Conservation (phyloP, 2,329 filamentous ascomycete species). For the Malbranchea zuffiana region DNA sequence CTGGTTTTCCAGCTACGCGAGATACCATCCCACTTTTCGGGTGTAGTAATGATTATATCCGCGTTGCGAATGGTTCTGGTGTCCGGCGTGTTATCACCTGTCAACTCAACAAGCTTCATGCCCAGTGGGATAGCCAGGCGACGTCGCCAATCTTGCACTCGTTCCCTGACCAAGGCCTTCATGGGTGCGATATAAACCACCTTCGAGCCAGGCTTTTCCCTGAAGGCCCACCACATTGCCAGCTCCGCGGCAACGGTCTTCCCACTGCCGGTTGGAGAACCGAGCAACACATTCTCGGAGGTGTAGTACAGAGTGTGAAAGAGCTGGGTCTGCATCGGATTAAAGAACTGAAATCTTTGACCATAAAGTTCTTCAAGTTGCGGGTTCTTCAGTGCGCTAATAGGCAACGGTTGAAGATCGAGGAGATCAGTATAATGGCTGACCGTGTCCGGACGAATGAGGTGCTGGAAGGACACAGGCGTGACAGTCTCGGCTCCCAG, state of each 20-base stretch:
- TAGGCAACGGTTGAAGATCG: conserved; percentile 78
- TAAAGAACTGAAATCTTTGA: conserved; percentile 88
- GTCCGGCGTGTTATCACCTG: conserved; percentile 95
- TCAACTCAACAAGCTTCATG: conserved; percentile 85
- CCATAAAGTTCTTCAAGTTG: conserved; percentile 79
- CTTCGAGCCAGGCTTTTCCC: conserved; percentile 86
- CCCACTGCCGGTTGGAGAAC: conserved; percentile 91
- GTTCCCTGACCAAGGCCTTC: conserved; percentile 94
- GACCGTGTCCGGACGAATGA: conserved; percentile 94
- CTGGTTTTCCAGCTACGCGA: conserved; percentile 97
- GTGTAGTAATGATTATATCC: conserved; percentile 95
- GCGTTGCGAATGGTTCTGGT: conserved; percentile 90
- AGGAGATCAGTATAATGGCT: conserved; percentile 93
- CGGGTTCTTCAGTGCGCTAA: conserved; percentile 78
- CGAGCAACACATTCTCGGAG: conserved; percentile 78
- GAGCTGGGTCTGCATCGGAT: conserved; percentile 98
- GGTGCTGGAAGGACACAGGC: conserved; percentile 91
- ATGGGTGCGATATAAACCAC: conserved; percentile 98
- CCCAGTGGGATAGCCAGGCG: conserved; percentile 74
- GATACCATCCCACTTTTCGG: conserved; percentile 99
- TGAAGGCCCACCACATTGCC: conserved; percentile 99
- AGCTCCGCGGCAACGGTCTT: conserved; percentile 95
- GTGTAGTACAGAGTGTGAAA: conserved; percentile 96
- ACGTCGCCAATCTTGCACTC: conserved; percentile 87
- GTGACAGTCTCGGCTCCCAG: conserved; percentile 91